A percentile compares a stretch with the other conserved stretches of the same genome.
phyloP scores from a whole-genome alignment of 352 stramenopile species.

The Phytophthora ramorum region DNA sequence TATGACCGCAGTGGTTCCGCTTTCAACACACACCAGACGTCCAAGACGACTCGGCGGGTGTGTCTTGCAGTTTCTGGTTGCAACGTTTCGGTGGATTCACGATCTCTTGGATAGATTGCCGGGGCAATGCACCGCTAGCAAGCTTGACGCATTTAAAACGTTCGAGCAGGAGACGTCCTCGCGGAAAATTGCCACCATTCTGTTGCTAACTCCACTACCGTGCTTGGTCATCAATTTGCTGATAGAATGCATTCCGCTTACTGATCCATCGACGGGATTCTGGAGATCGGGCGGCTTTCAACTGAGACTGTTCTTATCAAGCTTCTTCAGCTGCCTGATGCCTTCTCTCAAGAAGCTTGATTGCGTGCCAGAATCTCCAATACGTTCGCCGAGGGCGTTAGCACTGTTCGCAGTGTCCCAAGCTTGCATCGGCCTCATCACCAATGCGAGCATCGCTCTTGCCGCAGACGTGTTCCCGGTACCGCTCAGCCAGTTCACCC shows the following conservation, averaged over 20 bases:
- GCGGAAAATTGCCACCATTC: neutral
- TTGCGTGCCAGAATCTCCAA: constrained; percentile 27
- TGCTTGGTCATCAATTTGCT: constrained; percentile 32
- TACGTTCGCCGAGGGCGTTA: constrained; percentile 8
- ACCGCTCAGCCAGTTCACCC: constrained; percentile 31
- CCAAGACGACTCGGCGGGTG: neutral
- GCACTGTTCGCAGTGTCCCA: constrained; percentile 20
- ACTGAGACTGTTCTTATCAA: constrained; percentile 15
- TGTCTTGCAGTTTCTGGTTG: neutral
- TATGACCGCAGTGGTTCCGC: neutral
- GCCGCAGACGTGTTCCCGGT: constrained; percentile 37
- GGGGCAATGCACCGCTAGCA: constrained; percentile 39
- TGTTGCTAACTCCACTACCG: constrained; percentile 32
- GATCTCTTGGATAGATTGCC: constrained; percentile 16
- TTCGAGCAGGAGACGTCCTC: constrained; percentile 11
- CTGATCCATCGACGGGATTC: constrained; percentile 11
- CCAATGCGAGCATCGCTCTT: constrained; percentile 22
- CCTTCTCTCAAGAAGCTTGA: constrained; percentile 20
- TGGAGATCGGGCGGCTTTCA: constrained; percentile 27
- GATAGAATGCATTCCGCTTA: constrained; percentile 35
- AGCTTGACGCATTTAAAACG: constrained; percentile 27
- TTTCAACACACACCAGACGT: neutral
- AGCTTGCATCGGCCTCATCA: constrained; percentile 18
- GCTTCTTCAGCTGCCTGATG: constrained; percentile 6
- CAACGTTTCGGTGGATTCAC: neutral